Conservation (phyloP, 768 basidiomycete genomes). For the Termitomyces heimii region DNA sequence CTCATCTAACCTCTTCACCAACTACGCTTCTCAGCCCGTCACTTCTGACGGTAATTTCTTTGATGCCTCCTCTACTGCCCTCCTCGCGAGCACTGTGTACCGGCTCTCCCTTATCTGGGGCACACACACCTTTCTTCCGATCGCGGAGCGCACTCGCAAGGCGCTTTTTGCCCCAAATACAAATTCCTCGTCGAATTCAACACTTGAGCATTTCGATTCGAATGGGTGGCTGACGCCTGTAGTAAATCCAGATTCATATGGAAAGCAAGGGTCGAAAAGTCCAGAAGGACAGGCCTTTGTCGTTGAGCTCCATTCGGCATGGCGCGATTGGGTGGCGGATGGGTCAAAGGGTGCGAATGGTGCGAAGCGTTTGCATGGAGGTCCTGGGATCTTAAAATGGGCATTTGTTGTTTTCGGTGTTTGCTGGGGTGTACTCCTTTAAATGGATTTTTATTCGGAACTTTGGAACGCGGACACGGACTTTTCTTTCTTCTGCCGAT, state of each 20-base stretch:
- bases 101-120: slow-evolving; percentile 53
- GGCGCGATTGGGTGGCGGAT: slow-evolving; percentile 62
- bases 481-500: background rate
- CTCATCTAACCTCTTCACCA: slow-evolving; percentile 48
- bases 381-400: background rate
- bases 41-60: slow-evolving; percentile 46
- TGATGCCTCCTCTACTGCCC: slow-evolving; percentile 68
- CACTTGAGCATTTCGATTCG: slow-evolving; percentile 41
- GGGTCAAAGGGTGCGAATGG: slow-evolving; percentile 49
- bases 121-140: slow-evolving; percentile 42
- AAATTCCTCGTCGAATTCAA: slow-evolving; percentile 13
- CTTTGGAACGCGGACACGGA: background rate
- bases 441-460: background rate
- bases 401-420: background rate
- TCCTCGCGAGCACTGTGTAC: slow-evolving; percentile 75
- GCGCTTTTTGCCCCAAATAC: slow-evolving; percentile 22
- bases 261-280: slow-evolving; percentile 42
- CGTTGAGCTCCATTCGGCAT: slow-evolving; percentile 67
- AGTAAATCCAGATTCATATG: slow-evolving; percentile 61
- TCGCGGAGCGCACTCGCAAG: slow-evolving; percentile 52
- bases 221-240: slow-evolving; percentile 71
- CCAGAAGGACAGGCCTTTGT: slow-evolving; percentile 82
- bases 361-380: slow-evolving; percentile 12
- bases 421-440: slow-evolving; percentile 3
- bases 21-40: slow-evolving; percentile 56